A percentile compares a stretch with the other conserved stretches of the same genome.
These are phyloP conservation scores for Aphanocladium album DNA, from an alignment of 2,329 filamentous ascomycete genomes.

Conservation along the genomic window DNA sequence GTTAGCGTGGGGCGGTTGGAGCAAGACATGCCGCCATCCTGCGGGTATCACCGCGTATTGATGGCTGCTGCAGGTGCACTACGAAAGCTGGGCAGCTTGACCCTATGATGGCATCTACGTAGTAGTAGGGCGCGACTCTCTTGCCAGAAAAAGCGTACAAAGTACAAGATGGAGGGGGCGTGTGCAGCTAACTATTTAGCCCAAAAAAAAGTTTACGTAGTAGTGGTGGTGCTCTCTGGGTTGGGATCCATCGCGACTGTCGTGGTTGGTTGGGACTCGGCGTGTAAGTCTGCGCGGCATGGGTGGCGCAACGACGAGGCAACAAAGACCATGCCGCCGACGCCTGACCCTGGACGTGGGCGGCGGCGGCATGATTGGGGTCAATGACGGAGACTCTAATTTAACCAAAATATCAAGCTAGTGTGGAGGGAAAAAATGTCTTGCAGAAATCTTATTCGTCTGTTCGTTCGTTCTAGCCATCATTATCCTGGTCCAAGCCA, in stretches of 20 bases:
- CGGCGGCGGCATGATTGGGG: neutral
- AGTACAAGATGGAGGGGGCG: neutral
- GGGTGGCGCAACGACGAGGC: no score
- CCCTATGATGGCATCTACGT: neutral
- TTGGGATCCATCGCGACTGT: no score
- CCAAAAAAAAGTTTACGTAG: neutral
- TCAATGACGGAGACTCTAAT: neutral
- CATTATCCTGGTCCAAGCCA: neutral
- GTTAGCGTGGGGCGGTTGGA: no score
- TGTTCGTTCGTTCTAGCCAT: neutral
- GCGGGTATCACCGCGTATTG: no score
- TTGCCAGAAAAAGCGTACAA: neutral
- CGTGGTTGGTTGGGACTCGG: no score
- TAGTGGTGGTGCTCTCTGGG: neutral
- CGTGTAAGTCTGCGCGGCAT: no score
- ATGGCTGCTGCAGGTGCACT: no score
- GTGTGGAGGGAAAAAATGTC: neutral
- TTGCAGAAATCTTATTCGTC: neutral
- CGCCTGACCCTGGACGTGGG: no score
- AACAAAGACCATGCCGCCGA: no score
- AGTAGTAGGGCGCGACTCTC: neutral
- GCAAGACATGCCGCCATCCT: no score
- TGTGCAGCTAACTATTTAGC: neutral
- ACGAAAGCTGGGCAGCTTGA: no score
- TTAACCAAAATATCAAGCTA: neutral